Percentiles rank a stretch among this genome's conserved stretches.
Conservation (phyloP, 2,329 filamentous ascomycete genomes). For the Trichoderma atrobrunneum region DNA sequence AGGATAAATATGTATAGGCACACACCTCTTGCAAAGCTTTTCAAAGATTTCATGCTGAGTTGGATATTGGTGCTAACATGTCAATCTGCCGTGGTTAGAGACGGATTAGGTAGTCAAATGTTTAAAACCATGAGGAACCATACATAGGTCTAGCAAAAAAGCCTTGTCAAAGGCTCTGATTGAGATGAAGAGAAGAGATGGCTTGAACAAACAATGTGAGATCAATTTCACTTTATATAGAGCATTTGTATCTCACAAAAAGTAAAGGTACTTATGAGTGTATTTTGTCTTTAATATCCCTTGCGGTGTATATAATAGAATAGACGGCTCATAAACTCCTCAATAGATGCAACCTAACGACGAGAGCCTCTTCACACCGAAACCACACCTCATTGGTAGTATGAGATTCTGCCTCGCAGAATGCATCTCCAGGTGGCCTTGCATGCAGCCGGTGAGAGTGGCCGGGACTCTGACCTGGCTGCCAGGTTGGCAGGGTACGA, state of each 20-base stretch:
- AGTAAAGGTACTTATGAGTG: not conserved
- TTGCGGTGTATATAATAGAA: not conserved
- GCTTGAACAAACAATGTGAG: not conserved
- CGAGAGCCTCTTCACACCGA: not conserved
- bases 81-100: not conserved
- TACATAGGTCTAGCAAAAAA: not conserved
- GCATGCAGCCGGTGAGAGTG: not conserved
- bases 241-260: not conserved
- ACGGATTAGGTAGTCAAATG: not conserved
- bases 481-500: not conserved
- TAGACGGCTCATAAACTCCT: not conserved
- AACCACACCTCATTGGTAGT: not conserved
- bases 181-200: not conserved
- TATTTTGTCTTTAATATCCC: not conserved
- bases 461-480: not conserved
- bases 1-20: not conserved
- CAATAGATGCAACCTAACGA: not conserved
- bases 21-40: not conserved
- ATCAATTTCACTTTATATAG: not conserved
- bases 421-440: not conserved
- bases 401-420: not conserved
- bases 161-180: not conserved
- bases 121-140: not conserved
- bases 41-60: not conserved
- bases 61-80: not conserved